phyloP scores from a whole-genome alignment of 768 basidiomycete genomes.

The Psilocybe cubensis region DNA sequence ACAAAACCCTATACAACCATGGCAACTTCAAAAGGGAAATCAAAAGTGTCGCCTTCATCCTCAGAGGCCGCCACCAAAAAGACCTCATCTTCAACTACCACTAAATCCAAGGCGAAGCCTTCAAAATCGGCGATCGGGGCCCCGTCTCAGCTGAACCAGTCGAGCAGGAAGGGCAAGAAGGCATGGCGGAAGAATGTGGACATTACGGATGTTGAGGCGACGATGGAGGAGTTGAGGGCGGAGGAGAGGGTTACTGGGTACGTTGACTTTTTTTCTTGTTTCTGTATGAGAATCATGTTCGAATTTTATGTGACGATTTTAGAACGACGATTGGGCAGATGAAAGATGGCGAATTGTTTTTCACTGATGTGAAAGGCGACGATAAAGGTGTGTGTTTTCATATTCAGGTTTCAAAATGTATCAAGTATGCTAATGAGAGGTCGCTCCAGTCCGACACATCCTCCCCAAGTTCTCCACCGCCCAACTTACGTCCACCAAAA shows the following conservation, averaged over 20 bases:
- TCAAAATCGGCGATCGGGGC: conserved; percentile 47
- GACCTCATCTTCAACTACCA: background rate
- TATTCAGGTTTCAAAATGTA: background rate
- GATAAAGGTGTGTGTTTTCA: conserved; percentile 54
- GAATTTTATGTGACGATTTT: conserved; percentile 7
- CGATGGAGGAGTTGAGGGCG: conserved; percentile 74
- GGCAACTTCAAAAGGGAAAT: conserved; percentile 12
- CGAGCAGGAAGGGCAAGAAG: conserved; percentile 87
- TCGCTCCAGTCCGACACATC: conserved; percentile 57
- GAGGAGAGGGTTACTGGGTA: conserved; percentile 86
- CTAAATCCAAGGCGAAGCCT: conserved; percentile 10
- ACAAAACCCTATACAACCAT: too few relatives aligned
- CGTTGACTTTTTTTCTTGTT: conserved; percentile 23
- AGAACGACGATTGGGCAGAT: conserved; percentile 70
- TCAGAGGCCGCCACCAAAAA: background rate
- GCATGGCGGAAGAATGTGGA: conserved; percentile 95
- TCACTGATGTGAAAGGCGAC: conserved; percentile 81
- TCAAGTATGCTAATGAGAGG: background rate
- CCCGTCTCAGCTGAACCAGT: conserved; percentile 65
- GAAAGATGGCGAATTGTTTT: conserved; percentile 75
- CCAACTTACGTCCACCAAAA: conserved; percentile 71
- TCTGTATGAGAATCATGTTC: background rate
- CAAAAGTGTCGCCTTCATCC: background rate
- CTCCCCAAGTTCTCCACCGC: conserved; percentile 57
- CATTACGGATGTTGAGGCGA: conserved; percentile 76